A percentile compares a stretch with the other conserved stretches of the same genome.
These are phyloP conservation scores for Penicillium glabrum DNA, from an alignment of 2,329 filamentous ascomycete species.

Conservation along the genomic window DNA sequence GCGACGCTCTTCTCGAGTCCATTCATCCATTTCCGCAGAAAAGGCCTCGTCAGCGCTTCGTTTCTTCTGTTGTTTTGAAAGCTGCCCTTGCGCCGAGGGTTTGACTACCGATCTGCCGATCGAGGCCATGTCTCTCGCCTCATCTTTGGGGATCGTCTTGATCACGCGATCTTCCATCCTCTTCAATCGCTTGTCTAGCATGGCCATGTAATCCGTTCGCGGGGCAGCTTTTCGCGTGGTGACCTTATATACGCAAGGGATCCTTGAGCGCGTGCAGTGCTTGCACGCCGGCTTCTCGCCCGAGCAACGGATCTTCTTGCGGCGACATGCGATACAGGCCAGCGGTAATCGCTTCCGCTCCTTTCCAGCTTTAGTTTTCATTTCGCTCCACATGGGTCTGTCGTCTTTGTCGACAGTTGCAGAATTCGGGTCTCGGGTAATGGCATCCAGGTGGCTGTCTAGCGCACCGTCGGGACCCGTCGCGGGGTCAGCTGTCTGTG, in stretches of 20 bases:
- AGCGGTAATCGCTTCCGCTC: conserved; percentile 89
- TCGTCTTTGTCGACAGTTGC: conserved; percentile 51
- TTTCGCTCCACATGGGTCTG: conserved; percentile 71
- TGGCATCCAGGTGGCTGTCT: conserved; percentile 21
- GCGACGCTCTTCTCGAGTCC: conserved; percentile 64
- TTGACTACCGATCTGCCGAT: conserved; percentile 83
- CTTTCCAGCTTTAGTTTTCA: conserved; percentile 91
- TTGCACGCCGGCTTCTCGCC: conserved; percentile 98
- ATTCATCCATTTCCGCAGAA: conserved; percentile 74
- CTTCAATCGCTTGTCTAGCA: conserved; percentile 93
- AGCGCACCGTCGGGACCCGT: conserved; percentile 16
- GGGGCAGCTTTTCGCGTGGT: conserved; percentile 92
- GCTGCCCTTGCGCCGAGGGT: conserved; percentile 64
- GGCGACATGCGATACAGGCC: conserved; percentile 90
- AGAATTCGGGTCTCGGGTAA: conserved; percentile 15
- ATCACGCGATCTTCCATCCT: conserved; percentile 98
- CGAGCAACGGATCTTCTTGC: conserved; percentile 97
- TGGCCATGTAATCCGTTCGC: conserved; percentile 97
- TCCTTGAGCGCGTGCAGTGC: conserved; percentile 87
- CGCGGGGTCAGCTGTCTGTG: conserved; percentile 24
- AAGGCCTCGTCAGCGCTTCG: conserved; percentile 85
- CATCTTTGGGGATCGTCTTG: conserved; percentile 87
- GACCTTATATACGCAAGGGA: conserved; percentile 96
- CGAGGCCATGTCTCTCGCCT: conserved; percentile 65
- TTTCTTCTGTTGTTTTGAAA: conserved; percentile 68